These are phyloP conservation scores for Rauvolfia tetraphylla DNA, from an alignment of 257 asterid species.

Conservation along the genomic window DNA sequence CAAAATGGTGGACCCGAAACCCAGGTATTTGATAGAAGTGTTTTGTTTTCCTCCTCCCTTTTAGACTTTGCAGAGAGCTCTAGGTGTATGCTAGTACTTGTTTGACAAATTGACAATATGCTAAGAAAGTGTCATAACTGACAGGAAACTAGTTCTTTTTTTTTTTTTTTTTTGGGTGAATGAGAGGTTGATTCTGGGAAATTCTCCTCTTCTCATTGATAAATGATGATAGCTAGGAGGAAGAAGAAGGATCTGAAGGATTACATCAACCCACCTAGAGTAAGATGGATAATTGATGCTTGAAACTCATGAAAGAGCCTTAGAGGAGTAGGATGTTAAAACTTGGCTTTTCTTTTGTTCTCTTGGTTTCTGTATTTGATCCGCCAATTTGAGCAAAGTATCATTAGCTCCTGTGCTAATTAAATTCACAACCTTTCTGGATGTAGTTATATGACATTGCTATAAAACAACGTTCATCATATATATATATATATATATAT, in stretches of 20 bases:
- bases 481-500: no score
- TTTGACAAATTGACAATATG: not conserved
- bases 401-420: not conserved
- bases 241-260: not conserved
- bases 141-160: not conserved
- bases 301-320: not conserved
- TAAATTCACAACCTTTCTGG: not conserved
- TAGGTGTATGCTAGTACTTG: not conserved
- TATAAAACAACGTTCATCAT: not conserved
- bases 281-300: not conserved
- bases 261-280: not conserved
- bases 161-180: no score
- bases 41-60: not conserved
- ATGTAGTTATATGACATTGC: not conserved
- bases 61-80: not conserved
- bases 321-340: not conserved
- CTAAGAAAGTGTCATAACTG: not conserved
- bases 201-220: not conserved
- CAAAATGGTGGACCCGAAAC: constrained; percentile 89
- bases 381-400: not conserved
- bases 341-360: not conserved
- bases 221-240: not conserved
- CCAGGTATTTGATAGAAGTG: constrained; percentile 48
- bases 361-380: not conserved
- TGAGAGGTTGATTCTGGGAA: no score